Base-by-base conservation (phyloP, 768 basidiomycete genomes). In the Hypholoma fasciculare region DNA sequence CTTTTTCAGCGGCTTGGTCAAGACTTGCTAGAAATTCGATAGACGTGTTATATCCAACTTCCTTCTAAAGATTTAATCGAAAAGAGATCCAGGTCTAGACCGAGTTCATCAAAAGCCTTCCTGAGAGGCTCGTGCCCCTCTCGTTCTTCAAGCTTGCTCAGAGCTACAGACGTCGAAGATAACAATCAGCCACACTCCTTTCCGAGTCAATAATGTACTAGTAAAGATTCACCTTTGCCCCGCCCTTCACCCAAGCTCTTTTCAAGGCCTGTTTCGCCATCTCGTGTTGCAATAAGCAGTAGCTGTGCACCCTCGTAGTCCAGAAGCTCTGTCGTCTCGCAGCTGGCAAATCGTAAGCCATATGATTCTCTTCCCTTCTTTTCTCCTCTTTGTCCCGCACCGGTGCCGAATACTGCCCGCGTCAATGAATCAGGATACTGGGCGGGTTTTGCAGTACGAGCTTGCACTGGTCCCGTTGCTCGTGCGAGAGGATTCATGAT, bases 401-500 rank as follows among this genome's bases (percentile, higher is more conserved):
- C 49, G 11, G 62, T 46, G 7, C 82, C 83, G 62, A 86, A 87
- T 2, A 85, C 78, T 23, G 70, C 66, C 1, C 67, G 62, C 76
- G 83, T 73, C 49, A 86, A 75, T 55, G 72, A 73, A 3, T 76
- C 71, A 0, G 83, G 78, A 64, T 82, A 84, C 9, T 77, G 68
- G 3, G 78, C 76, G 4, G 75, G 70, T 54, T 75, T 77, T 0
- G 67, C 58, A 4, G 23, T 23, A 30, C 65, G 70, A 1, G 61
- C 60, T 44, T 72, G 74, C 0, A 73, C 9, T 34, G 30, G 72
- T 0, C 67, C 76, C 3, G 72, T 72, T 2, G 71, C 69, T 0
- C 81, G 76, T 11, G 81, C 81, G 0, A 80, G 71, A 0, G 84
- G 84, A 59, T 87, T 86, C 72, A 85, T 87, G 49, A 87, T 81